Percentiles rank a stretch among this genome's conserved stretches.
phyloP scores from a whole-genome alignment of 2,329 filamentous ascomycete species.

The Teratosphaeria zuluensis region DNA sequence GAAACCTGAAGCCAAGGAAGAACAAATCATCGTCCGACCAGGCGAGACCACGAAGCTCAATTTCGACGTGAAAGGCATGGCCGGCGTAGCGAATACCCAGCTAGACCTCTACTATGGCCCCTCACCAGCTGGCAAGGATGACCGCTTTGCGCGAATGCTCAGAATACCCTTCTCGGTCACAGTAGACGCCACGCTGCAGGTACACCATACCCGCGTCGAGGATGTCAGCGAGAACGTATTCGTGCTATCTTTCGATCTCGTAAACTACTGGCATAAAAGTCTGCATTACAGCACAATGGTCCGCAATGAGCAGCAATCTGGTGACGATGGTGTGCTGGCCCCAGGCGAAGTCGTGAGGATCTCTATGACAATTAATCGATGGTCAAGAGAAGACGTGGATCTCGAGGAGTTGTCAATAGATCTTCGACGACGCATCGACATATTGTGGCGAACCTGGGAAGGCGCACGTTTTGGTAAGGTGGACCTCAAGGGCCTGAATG shows the following conservation, averaged over 20 bases:
- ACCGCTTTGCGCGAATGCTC: constrained; percentile 1
- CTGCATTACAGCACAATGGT: background rate
- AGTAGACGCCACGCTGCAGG: constrained; percentile 2
- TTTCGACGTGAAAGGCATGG: constrained; percentile 77
- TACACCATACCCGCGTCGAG: constrained; percentile 1
- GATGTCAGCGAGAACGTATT: background rate
- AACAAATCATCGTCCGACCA: constrained; percentile 29
- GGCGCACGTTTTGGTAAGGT: constrained; percentile 2
- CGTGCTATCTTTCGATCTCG: constrained; percentile 2
- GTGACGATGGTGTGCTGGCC: background rate
- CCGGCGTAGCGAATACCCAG: constrained; percentile 67
- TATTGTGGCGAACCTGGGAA: constrained; percentile 3
- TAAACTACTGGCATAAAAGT: constrained; percentile 1
- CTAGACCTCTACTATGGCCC: constrained; percentile 69
- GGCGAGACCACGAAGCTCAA: constrained; percentile 59
- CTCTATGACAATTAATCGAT: background rate
- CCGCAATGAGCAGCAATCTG: background rate
- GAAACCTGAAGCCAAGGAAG: background rate
- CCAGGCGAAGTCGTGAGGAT: background rate
- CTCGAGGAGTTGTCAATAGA: background rate
- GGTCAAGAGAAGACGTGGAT: background rate
- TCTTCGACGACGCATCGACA: background rate
- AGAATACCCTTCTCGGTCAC: constrained; percentile 2
- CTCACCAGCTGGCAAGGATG: background rate
- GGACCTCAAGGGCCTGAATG: background rate